Conservation (phyloP, 768 basidiomycete genomes). For the Vararia minispora region DNA sequence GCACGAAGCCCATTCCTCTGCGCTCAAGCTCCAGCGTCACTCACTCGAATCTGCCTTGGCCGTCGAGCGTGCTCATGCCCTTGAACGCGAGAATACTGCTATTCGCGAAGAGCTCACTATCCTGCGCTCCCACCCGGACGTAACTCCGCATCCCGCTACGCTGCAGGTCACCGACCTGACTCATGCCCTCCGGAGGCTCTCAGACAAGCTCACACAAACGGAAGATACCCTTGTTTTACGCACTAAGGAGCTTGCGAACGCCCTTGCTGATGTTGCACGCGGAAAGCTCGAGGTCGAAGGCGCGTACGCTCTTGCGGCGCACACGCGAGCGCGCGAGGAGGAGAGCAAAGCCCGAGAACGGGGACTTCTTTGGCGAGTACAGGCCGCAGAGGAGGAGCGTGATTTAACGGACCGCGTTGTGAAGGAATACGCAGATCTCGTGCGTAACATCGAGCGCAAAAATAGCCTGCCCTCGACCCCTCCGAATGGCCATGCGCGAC, state of each 20-base stretch:
- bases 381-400: slow-evolving; percentile 42
- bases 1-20: slow-evolving; percentile 62
- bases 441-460: slow-evolving; percentile 48
- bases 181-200: slow-evolving; percentile 54
- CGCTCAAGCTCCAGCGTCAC: slow-evolving; percentile 55
- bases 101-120: slow-evolving; percentile 43
- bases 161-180: slow-evolving; percentile 44
- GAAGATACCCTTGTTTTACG: slow-evolving; percentile 43
- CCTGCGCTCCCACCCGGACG: slow-evolving; percentile 44
- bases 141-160: slow-evolving; percentile 25
- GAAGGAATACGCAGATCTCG: slow-evolving; percentile 66
- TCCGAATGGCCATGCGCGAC: slow-evolving; percentile 1
- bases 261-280: slow-evolving; percentile 31
- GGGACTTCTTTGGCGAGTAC: slow-evolving; percentile 34
- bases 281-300: slow-evolving; percentile 33
- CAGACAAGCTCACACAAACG: slow-evolving; percentile 53
- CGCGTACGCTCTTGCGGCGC: slow-evolving; percentile 45
- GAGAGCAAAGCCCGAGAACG: slow-evolving; percentile 36
- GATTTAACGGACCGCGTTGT: slow-evolving; percentile 56
- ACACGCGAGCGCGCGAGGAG: slow-evolving; percentile 44
- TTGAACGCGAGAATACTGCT: slow-evolving; percentile 50
- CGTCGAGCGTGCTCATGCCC: slow-evolving; percentile 32
- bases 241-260: slow-evolving; percentile 34
- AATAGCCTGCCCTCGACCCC: slow-evolving; percentile 16
- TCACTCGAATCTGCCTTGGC: slow-evolving; percentile 41